These are phyloP conservation scores for Leptographium procerum DNA, from an alignment of 2,329 filamentous ascomycete species.

Conservation along the genomic window DNA sequence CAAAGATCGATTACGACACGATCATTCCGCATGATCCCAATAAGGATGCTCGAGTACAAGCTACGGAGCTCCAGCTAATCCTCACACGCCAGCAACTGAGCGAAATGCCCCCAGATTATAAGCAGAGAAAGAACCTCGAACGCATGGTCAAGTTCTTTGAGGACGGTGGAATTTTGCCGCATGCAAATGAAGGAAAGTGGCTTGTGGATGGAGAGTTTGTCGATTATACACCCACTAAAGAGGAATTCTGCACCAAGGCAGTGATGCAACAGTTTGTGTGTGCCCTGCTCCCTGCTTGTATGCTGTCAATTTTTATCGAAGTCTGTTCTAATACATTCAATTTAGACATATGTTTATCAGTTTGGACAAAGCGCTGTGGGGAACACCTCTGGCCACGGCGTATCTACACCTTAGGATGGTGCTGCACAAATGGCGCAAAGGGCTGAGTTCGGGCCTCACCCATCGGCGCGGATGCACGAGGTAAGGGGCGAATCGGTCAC, in stretches of 20 bases:
- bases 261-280: neutral
- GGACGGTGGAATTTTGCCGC: neutral
- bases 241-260: neutral
- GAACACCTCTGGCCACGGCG: neutral
- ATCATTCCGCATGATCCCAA: neutral
- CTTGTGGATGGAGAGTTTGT: slow-evolving; percentile 1
- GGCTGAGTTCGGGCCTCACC: neutral
- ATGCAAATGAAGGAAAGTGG: neutral
- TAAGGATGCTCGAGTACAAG: neutral
- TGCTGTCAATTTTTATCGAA: neutral
- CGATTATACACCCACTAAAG: neutral
- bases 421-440: neutral
- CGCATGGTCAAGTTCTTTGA: neutral
- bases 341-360: neutral
- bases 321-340: neutral
- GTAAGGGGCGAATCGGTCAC: neutral
- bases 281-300: neutral
- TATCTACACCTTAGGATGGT: neutral
- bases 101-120: neutral
- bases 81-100: neutral
- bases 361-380: neutral
- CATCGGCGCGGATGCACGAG: neutral
- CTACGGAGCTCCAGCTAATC: neutral
- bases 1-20: neutral
- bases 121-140: neutral